A percentile compares a stretch with the other conserved stretches of the same genome.
These are phyloP conservation scores for Magnolia kwangsiensis DNA, from an alignment of 164 flowering plant genomes.

Conservation along the genomic window DNA sequence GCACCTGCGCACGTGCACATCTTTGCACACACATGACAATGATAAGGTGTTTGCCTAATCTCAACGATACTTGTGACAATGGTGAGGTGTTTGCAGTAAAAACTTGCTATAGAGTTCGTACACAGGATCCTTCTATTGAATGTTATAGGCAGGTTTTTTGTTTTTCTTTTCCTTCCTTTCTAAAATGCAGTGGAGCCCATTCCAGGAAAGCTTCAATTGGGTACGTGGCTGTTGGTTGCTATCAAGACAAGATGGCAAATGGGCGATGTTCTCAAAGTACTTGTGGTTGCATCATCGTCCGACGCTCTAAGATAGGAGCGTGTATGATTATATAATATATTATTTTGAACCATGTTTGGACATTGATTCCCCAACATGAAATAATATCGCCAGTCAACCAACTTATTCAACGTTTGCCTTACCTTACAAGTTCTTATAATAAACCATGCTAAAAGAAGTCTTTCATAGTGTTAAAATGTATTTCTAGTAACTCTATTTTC, in stretches of 20 bases:
- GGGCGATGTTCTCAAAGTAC: neutral
- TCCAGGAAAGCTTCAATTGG: neutral
- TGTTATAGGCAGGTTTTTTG: neutral
- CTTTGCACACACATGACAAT: too few species aligned
- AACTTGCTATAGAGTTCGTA: too few species aligned
- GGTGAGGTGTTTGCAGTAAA: too few species aligned
- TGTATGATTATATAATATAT: too few species aligned
- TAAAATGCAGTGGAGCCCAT: neutral
- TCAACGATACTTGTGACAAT: too few species aligned
- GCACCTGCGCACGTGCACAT: too few species aligned
- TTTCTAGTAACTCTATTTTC: neutral
- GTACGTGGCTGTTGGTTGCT: neutral
- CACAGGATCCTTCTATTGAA: neutral
- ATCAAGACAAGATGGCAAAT: neutral
- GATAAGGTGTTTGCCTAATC: too few species aligned
- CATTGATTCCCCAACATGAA: neutral
- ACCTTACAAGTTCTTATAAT: neutral
- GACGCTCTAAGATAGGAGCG: neutral
- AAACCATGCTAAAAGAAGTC: neutral
- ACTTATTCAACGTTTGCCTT: slow-evolving; percentile 2
- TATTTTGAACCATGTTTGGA: neutral
- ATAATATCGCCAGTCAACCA: neutral
- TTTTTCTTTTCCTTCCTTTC: neutral
- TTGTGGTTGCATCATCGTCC: neutral
- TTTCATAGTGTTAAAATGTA: neutral